Percentiles rank a stretch among this genome's conserved stretches.
phyloP scores from a whole-genome alignment of 371 early-diverging fungal species.

The Neoconidiobolus thromboides region DNA sequence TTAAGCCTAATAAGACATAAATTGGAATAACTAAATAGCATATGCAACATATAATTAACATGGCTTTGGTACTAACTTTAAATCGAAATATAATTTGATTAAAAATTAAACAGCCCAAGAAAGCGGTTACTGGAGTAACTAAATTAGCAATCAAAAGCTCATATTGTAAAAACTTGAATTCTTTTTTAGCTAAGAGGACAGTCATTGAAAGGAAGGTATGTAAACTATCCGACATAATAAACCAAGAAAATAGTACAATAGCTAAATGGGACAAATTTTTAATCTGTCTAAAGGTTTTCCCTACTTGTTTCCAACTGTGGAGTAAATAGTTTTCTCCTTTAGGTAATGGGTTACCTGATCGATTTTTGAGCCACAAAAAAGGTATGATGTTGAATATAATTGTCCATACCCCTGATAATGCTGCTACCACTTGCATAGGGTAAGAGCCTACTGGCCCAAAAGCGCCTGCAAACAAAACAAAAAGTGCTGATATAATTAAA shows the following conservation, averaged over 20 bases:
- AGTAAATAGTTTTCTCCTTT: no score
- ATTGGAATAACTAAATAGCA: constrained; percentile 25
- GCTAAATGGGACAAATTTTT: not conserved
- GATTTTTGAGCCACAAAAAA: no score
- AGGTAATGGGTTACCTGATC: no score
- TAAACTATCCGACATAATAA: constrained; percentile 20
- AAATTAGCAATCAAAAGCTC: constrained; percentile 6
- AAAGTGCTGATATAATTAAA: constrained; percentile 18
- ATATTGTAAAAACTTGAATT: constrained; percentile 16
- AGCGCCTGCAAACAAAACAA: constrained; percentile 20
- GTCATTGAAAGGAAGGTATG: constrained; percentile 19
- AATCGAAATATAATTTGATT: not conserved
- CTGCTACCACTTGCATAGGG: constrained; percentile 20
- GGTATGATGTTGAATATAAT: constrained; percentile 8
- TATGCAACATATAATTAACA: constrained; percentile 12
- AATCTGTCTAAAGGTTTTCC: no score
- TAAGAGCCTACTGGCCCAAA: constrained; percentile 11
- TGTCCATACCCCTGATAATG: constrained; percentile 29
- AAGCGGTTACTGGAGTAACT: constrained; percentile 21
- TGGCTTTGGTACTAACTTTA: constrained; percentile 2
- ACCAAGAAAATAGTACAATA: constrained; percentile 19
- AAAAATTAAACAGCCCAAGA: constrained; percentile 4
- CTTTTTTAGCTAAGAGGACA: constrained; percentile 12
- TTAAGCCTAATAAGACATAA: constrained; percentile 31
- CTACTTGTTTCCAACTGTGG: no score